Percentiles rank a stretch among this genome's conserved stretches.
Conservation (phyloP, 1,284 basidiomycete species). For the Malassezia equina region DNA sequence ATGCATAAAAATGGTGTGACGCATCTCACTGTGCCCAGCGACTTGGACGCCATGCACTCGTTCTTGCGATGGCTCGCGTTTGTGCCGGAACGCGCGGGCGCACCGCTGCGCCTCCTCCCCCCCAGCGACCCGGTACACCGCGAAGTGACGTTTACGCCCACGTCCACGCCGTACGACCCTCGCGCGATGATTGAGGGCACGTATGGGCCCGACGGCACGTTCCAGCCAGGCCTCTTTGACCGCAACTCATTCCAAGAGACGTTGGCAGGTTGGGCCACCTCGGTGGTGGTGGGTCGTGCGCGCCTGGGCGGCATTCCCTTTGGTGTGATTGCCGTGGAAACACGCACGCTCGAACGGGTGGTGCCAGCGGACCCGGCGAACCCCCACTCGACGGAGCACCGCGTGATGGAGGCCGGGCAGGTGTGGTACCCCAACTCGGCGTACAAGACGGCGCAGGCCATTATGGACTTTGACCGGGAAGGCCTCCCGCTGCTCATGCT, state of each 20-base stretch:
- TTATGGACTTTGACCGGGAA: conserved; percentile 96
- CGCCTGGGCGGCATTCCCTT: conserved; percentile 92
- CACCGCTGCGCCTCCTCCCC: conserved; percentile 28
- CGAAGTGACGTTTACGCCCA: conserved; percentile 72
- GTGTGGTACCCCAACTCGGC: conserved; percentile 99
- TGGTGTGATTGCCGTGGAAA: conserved; percentile 96
- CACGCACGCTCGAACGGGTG: conserved; percentile 89
- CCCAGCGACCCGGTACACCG: conserved; percentile 66
- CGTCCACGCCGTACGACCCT: conserved; percentile 84
- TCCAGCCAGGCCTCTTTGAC: conserved; percentile 75
- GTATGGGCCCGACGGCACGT: conserved; percentile 62
- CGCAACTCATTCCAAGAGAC: conserved; percentile 93
- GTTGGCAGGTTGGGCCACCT: conserved; percentile 51
- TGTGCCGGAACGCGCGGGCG: conserved; percentile 53
- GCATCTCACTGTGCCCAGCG: conserved; percentile 84
- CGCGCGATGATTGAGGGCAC: conserved; percentile 96
- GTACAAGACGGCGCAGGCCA: conserved; percentile 99
- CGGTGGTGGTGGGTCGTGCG: conserved; percentile 67
- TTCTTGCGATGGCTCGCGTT: conserved; percentile 83
- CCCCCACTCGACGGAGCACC: conserved; percentile 89
- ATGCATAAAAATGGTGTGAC: conserved; percentile 65
- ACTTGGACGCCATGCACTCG: conserved; percentile 54
- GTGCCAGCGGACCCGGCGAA: conserved; percentile 99
- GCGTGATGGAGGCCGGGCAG: conserved; percentile 97
- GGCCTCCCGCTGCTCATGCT: conserved; percentile 95